Conservation (phyloP, 2,329 filamentous ascomycete genomes). For the Amesomyces nigricolor region DNA sequence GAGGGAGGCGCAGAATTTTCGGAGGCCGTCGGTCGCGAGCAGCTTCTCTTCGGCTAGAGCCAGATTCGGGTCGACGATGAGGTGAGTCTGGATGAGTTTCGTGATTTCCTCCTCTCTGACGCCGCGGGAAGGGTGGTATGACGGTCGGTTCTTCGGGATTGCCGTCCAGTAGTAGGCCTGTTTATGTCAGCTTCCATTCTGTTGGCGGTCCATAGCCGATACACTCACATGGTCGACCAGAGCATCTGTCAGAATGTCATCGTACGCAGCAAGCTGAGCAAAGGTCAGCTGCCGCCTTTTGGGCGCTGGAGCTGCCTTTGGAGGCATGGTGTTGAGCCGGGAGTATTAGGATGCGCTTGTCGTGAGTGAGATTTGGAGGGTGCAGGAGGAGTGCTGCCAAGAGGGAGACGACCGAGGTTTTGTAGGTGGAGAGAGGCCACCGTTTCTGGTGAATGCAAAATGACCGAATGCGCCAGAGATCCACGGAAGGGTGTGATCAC, state of each 20-base stretch:
- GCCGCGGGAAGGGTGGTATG: conserved; percentile 78
- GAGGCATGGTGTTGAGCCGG: conserved; percentile 20
- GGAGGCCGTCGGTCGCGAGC: conserved; percentile 65
- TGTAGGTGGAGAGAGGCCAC: not conserved
- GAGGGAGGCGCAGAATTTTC: conserved; percentile 62
- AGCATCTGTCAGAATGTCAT: conserved; percentile 92
- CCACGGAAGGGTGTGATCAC: not conserved
- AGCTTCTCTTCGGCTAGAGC: conserved; percentile 65
- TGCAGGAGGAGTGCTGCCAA: not conserved
- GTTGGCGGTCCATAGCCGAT: not conserved
- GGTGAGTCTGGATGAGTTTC: conserved; percentile 56
- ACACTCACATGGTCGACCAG: conserved; percentile 84
- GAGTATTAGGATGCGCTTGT: not conserved
- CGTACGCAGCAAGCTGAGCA: conserved; percentile 83
- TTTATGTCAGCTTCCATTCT: not conserved
- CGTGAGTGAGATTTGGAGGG: not conserved
- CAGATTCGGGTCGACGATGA: conserved; percentile 70
- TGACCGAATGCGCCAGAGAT: conserved; percentile 3
- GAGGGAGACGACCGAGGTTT: not conserved
- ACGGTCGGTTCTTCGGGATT: conserved; percentile 87
- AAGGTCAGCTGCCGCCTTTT: conserved; percentile 75
- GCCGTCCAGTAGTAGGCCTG: conserved; percentile 95
- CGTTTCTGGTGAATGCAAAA: conserved; percentile 1
- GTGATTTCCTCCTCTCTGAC: conserved; percentile 60
- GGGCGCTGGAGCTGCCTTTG: conserved; percentile 22